phyloP scores from a whole-genome alignment of 2,329 filamentous ascomycete species.

The Dactylellina haptotyla region DNA sequence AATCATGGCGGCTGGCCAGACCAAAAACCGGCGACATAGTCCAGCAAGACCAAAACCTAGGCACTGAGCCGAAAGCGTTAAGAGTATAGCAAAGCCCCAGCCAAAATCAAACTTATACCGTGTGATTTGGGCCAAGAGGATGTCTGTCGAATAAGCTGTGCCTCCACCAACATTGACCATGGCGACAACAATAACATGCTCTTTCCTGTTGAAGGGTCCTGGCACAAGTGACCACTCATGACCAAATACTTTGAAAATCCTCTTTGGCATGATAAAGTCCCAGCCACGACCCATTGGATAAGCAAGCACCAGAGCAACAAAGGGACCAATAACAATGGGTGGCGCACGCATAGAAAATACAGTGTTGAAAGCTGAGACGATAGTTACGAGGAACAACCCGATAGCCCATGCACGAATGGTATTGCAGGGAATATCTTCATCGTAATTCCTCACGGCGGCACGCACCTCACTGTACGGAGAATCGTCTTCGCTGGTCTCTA shows the following conservation, averaged over 20 bases:
- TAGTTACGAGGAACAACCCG: conserved; percentile 68
- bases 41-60: conserved; percentile 70
- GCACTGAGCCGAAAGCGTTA: conserved; percentile 67
- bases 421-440: conserved; percentile 73
- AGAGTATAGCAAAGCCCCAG: conserved; percentile 65
- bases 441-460: conserved; percentile 72
- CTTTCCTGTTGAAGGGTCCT: conserved; percentile 76
- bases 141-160: conserved; percentile 43
- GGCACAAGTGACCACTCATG: conserved; percentile 70
- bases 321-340: conserved; percentile 70
- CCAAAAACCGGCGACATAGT: conserved; percentile 47
- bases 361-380: conserved; percentile 72
- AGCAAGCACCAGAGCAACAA: conserved; percentile 72
- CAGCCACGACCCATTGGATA: conserved; percentile 73
- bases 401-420: conserved; percentile 74
- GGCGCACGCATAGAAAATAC: conserved; percentile 72
- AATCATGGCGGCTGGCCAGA: conserved; percentile 54
- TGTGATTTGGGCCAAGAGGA: conserved; percentile 46
- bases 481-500: conserved; percentile 65
- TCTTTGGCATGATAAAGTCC: conserved; percentile 68
- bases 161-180: conserved; percentile 73
- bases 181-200: conserved; percentile 75
- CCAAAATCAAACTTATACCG: conserved; percentile 56
- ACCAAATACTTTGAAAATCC: conserved; percentile 67
- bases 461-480: conserved; percentile 75